A percentile compares a stretch with the other conserved stretches of the same genome.
Evolutionary conservation across 805 yeast species (phyloP).

Genomic region (Yamadazyma sp.): DNA sequence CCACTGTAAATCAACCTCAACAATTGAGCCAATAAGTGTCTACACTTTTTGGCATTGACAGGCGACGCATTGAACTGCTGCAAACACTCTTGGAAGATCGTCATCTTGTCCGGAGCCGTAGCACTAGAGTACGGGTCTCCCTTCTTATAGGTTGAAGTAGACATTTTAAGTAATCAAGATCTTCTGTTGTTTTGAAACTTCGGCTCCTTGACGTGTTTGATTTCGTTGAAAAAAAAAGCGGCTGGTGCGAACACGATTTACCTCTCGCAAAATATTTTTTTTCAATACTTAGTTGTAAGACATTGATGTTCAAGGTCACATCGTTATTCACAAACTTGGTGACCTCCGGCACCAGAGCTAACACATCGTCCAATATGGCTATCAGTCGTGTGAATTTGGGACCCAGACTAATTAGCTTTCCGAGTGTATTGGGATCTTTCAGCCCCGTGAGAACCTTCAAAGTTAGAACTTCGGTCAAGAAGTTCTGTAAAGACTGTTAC

Average conservation of each 20-base stretch:
- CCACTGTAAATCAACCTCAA: slow-evolving; percentile 82
- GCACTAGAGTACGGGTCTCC: slow-evolving; percentile 58
- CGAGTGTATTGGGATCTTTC: slow-evolving; percentile 7
- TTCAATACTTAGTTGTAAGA: background rate
- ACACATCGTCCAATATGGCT: no score
- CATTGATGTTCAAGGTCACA: slow-evolving; percentile 4
- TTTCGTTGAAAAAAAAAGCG: slow-evolving; percentile 13
- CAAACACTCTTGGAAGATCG: slow-evolving; percentile 92
- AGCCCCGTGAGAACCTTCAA: slow-evolving; percentile 67
- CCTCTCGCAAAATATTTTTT: slow-evolving; percentile 15
- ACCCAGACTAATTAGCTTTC: slow-evolving; percentile 9
- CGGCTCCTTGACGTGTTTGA: slow-evolving; percentile 12
- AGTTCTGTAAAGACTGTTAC: slow-evolving; percentile 85
- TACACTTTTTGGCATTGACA: slow-evolving; percentile 82
- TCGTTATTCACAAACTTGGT: slow-evolving; percentile 6
- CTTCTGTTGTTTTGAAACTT: slow-evolving; percentile 5
- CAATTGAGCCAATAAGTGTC: slow-evolving; percentile 77
- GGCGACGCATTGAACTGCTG: slow-evolving; percentile 91
- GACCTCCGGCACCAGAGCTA: no score
- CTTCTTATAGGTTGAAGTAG: slow-evolving; percentile 80
- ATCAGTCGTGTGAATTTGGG: no score
- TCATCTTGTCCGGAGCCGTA: slow-evolving; percentile 87
- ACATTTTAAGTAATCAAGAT: no score
- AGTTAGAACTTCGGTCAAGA: slow-evolving; percentile 89
- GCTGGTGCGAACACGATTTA: slow-evolving; percentile 14